Evolutionary conservation across 208 protist species (phyloP).

Genomic region (Herpetomonas tarakana): DNA sequence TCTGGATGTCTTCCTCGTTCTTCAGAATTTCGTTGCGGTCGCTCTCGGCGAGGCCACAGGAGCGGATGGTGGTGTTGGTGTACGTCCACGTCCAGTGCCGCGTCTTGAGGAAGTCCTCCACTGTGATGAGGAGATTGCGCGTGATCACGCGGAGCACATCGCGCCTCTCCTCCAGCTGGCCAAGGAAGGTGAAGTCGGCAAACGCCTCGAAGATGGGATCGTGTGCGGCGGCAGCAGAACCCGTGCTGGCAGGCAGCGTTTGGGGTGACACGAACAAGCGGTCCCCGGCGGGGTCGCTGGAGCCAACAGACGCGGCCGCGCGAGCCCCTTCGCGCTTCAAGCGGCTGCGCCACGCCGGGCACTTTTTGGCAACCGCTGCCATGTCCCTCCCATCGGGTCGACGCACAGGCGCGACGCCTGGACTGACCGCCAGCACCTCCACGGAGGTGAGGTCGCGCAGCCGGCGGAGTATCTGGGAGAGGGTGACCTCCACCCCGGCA

Average conservation of each 20-base stretch:
- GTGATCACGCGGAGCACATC: slow-evolving; percentile 12
- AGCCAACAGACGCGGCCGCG: neutral
- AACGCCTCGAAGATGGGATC: slow-evolving; percentile 18
- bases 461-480: slow-evolving; percentile 13
- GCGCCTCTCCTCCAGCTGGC: slow-evolving; percentile 27
- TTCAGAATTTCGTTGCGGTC: slow-evolving; percentile 16
- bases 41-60: slow-evolving; percentile 20
- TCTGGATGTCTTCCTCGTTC: slow-evolving; percentile 25
- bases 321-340: neutral
- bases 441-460: slow-evolving; percentile 15
- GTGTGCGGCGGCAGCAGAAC: neutral
- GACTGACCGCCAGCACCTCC: neutral
- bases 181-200: slow-evolving; percentile 21
- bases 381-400: neutral
- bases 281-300: neutral
- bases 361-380: slow-evolving; percentile 1
- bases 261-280: too few relatives aligned
- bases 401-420: neutral
- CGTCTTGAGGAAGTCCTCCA: slow-evolving; percentile 23
- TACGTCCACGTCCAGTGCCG: slow-evolving; percentile 42
- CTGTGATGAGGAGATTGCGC: slow-evolving; percentile 10
- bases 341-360: neutral
- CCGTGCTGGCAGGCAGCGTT: neutral
- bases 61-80: slow-evolving; percentile 35
- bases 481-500: slow-evolving; percentile 11